Percentiles rank a stretch among this genome's conserved stretches.
Conservation (phyloP, 83 land plant genomes). For the Isoetes engelmannii region DNA sequence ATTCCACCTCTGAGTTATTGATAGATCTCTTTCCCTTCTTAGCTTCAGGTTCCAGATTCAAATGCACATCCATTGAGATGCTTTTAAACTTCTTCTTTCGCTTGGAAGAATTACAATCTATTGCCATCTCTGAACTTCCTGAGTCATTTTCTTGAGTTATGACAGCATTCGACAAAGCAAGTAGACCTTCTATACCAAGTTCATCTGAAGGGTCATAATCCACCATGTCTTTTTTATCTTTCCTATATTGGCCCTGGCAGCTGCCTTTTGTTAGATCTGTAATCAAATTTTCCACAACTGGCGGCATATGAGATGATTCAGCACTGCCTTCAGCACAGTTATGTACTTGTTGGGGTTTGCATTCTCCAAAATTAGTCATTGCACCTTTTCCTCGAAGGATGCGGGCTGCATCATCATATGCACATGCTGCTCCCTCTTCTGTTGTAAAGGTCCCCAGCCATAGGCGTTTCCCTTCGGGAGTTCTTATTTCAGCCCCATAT, state of each 20-base stretch:
- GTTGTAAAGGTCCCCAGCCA: slow-evolving; percentile 47
- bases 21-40: too few relatives aligned
- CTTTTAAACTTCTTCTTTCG: slow-evolving; percentile 24
- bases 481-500: slow-evolving; percentile 45
- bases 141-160: too few relatives aligned
- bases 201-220: background rate
- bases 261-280: too few relatives aligned
- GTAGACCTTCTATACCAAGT: slow-evolving; percentile 2
- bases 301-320: too few relatives aligned
- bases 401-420: slow-evolving; percentile 40
- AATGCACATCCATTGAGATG: slow-evolving; percentile 1
- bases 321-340: too few relatives aligned
- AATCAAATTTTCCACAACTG: too few relatives aligned
- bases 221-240: too few relatives aligned
- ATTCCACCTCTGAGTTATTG: too few relatives aligned
- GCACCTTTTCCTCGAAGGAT: slow-evolving; percentile 32
- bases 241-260: too few relatives aligned
- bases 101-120: background rate
- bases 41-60: too few relatives aligned
- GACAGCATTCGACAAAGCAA: background rate
- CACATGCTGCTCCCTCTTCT: slow-evolving; percentile 45
- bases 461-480: slow-evolving; percentile 43
- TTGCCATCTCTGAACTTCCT: background rate
- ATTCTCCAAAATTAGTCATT: slow-evolving; percentile 32
- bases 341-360: too few relatives aligned